Evolutionary conservation across 306 rosid genomes (phyloP), one percentile per base, ranked within the genome.

Genomic region (Prunus padus): DNA sequence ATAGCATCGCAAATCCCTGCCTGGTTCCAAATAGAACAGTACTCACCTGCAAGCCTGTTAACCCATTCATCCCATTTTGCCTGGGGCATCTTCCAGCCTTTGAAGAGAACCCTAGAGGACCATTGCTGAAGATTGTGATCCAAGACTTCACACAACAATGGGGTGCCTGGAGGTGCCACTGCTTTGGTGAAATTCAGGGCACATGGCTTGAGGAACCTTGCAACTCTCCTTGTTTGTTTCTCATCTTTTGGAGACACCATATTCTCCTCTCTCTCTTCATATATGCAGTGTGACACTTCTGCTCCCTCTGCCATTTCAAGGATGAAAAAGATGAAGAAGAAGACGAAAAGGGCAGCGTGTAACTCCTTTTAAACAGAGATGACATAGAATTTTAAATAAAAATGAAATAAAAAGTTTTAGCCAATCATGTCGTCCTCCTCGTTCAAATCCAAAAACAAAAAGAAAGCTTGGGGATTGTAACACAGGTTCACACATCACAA

Each of bases 1-100:
- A 88, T 85, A 4, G 94, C 91, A 25, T 84, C 69, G 52, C 68
- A 45, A 13, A 91, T 91, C 2, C 88, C 90, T 23, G 85, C 81
- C 25, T 56, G 42, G 40, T 50, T 75, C 72, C 72, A 75, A 4
- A 75, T 23, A 23, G 71, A 30, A 10, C 49, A 66, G 52, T 50
- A 50, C 22, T 75, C 51, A 15, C 70, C 26, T 18, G 52, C 78
- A 5, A 30, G 51, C 23, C 40, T 7, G 16, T 63, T 7, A 15
- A 75, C 55, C 72, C 72, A 75, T 22, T 51, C 16, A 0, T 4
- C 33, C 71, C 78, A 64, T 51, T 74, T 63, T 51, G 14, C 5
- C 16, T 31, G 33, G 2, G 63, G 71, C 46, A 11, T 20, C 10
- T 50, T 63, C 52, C 51, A 75, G 6, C 72, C 64, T 22, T 42